Evolutionary conservation across 192 early-diverging fungal species (phyloP).

Genomic region (Backusella liffmaniae): DNA sequence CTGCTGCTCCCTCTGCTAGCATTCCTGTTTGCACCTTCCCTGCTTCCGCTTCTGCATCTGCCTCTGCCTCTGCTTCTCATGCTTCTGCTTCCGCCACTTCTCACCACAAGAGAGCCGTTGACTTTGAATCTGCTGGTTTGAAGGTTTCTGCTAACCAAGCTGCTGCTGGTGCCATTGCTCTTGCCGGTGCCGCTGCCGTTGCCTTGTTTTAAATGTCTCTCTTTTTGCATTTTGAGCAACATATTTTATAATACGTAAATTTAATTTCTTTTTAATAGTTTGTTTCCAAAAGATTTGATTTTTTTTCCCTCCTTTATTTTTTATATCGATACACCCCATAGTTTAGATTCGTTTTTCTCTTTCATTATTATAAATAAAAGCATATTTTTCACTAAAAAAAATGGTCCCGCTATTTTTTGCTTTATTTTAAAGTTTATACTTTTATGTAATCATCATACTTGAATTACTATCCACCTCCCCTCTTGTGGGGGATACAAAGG

Average conservation of each 20-base stretch:
- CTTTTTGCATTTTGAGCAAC: neutral
- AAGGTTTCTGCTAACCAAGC: constrained; percentile 13
- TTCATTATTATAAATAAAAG: neutral
- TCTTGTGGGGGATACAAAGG: too few species aligned
- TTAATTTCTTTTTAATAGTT: neutral
- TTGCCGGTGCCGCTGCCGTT: constrained; percentile 27
- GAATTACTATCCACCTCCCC: too few species aligned
- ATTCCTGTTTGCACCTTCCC: neutral
- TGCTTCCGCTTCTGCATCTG: constrained; percentile 11
- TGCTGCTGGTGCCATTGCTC: constrained; percentile 9
- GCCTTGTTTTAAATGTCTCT: constrained; percentile 10
- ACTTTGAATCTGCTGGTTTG: neutral
- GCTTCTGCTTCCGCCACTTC: neutral
- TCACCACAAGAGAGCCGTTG: neutral
- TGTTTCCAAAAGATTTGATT: neutral
- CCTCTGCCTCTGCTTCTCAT: neutral
- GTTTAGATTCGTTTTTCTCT: neutral
- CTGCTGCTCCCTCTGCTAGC: constrained; percentile 5
- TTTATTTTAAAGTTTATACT: too few species aligned
- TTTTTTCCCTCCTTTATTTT: neutral
- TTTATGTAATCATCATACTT: too few species aligned
- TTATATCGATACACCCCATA: neutral
- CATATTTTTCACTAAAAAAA: neutral
- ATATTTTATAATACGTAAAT: neutral
- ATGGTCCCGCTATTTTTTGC: neutral